Conservation (phyloP, 2,329 filamentous ascomycete genomes). For the Penicillium sclerotigenum region DNA sequence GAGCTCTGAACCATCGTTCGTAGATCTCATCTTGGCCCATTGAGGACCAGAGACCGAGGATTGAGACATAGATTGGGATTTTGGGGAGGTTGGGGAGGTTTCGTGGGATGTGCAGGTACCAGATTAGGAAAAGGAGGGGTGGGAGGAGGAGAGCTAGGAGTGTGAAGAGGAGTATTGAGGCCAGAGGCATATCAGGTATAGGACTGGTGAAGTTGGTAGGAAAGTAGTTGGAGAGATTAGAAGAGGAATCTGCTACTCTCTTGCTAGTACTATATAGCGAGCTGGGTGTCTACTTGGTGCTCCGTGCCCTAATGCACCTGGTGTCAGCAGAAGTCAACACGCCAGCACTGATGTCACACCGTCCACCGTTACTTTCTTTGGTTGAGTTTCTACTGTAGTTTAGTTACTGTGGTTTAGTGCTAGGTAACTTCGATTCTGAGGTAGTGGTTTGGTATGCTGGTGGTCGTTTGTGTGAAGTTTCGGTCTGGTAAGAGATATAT, state of each 20-base stretch:
- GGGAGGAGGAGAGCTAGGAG: constrained; percentile 4
- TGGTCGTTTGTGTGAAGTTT: neutral
- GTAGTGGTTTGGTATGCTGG: neutral
- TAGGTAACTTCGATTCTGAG: neutral
- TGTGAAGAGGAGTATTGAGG: neutral
- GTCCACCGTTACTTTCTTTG: neutral
- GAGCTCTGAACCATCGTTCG: constrained; percentile 23
- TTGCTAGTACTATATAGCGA: neutral
- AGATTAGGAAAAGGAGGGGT: constrained; percentile 14
- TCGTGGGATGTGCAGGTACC: constrained; percentile 23
- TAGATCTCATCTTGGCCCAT: constrained; percentile 28
- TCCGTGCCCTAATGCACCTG: neutral
- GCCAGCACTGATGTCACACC: neutral
- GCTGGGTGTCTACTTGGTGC: neutral
- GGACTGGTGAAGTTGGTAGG: neutral
- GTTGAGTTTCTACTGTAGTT: neutral
- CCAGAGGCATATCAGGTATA: neutral
- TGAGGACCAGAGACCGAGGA: constrained; percentile 25
- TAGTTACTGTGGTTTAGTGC: neutral
- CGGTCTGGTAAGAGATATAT: neutral
- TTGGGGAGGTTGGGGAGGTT: constrained; percentile 22
- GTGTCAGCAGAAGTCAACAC: constrained; percentile 8
- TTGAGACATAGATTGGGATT: constrained; percentile 27
- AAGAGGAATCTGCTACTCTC: neutral
- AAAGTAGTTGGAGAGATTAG: neutral